Percentiles rank a stretch among this genome's conserved stretches.
phyloP scores from a whole-genome alignment of 78 protist species.

The Cavenderia fasciculata region DNA sequence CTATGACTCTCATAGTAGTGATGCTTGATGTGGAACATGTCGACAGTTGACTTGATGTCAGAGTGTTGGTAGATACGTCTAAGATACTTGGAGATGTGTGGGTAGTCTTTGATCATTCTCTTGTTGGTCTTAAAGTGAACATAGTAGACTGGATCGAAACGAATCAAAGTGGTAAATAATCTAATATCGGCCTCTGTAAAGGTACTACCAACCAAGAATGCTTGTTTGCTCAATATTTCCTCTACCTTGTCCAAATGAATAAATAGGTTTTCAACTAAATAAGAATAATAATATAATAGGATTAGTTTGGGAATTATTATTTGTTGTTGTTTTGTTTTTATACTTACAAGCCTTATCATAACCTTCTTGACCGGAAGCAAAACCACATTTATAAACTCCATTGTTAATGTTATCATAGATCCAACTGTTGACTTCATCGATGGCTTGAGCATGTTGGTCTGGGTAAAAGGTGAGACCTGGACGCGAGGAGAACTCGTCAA shows the following conservation, averaged over 20 bases:
- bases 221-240: slow-evolving; percentile 39
- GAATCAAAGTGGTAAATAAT: slow-evolving; percentile 88
- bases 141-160: slow-evolving; percentile 93
- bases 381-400: slow-evolving; percentile 94
- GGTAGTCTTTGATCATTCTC: slow-evolving; percentile 82
- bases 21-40: slow-evolving; percentile 86
- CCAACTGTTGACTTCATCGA: slow-evolving; percentile 83
- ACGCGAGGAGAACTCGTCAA: slow-evolving; percentile 75
- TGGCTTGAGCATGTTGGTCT: neutral
- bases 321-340: neutral
- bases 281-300: slow-evolving; percentile 24
- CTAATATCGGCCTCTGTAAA: slow-evolving; percentile 93
- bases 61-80: slow-evolving; percentile 82
- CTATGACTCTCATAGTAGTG: slow-evolving; percentile 77
- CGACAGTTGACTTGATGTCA: slow-evolving; percentile 34
- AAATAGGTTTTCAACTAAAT: slow-evolving; percentile 77
- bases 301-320: neutral
- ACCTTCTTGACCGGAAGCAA: slow-evolving; percentile 84
- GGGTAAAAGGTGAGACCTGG: slow-evolving; percentile 89
- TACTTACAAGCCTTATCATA: slow-evolving; percentile 22
- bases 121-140: slow-evolving; percentile 85
- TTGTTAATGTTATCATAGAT: slow-evolving; percentile 84
- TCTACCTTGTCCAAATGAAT: slow-evolving; percentile 84
- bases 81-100: slow-evolving; percentile 77
- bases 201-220: slow-evolving; percentile 77